Evolutionary conservation across 176 grass and related monocot species (phyloP), one percentile per base, ranked within the genome.

Genomic region (Luzula sylvatica): DNA sequence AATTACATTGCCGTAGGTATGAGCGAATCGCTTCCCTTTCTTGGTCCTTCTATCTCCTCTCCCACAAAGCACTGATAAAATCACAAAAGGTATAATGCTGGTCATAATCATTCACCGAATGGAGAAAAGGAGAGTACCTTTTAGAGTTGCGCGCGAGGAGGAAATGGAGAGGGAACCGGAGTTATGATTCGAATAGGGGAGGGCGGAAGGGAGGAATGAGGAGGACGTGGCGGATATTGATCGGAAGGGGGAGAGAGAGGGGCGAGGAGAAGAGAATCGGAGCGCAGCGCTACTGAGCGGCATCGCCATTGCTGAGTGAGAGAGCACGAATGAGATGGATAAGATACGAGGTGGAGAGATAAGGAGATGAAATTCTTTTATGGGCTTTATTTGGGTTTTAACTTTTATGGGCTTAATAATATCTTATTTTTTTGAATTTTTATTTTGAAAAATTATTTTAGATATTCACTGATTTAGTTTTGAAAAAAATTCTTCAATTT

Each of bases 1-100:
- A 28, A 21, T 64, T 26, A 64, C 59, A 48, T 64, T 64, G 59
- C 59, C 59, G 2, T 32, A 64, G 22, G 59, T 27, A 46, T 64
- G 59, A n/a, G 13, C 47, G 25, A 20, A 64, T 23, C 59, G 59
- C 12, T 64, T 64, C 25, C 59, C 59, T 48, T 9, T 49, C 59
- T 48, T 64, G 3, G 59, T 64, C 15, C 19, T 64, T 26, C 16
- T 64, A 64, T 64, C 59, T 17, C 59, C 59, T 64, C 59, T 47
- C 46, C 59, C 59, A 49, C 59, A 64, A 20, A 26, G 11, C 38
- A 64, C 59, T 64, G 42, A 15, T n/a, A 30, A 25, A n/a, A 26
- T 0, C 23, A 27, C n/a, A 23, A 11, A 17, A 55, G 29, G 4
- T 19, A 56, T 30, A 56, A 56, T 14, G 43, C 14, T 7, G 21